Base-by-base conservation (phyloP, 208 protist species). In the Balamuthia mandrillaris region DNA sequence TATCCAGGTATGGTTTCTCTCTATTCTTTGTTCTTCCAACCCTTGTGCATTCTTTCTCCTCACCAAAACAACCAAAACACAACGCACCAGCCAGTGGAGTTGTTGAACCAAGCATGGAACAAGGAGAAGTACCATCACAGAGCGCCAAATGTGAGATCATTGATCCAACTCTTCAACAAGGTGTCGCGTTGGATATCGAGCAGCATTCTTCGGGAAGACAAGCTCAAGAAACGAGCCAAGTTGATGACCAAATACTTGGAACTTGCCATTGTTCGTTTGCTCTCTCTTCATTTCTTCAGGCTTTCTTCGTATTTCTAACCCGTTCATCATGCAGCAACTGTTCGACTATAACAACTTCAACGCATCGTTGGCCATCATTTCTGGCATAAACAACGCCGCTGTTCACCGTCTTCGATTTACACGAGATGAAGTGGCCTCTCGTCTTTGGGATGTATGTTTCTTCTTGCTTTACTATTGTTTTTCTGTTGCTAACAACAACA, bases 341-440 rank as follows among this genome's bases (percentile, higher is more conserved):
- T 85, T 33, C 27, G 21, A 35, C 4, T 84, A 84, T 33, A 90
- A 89, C 31, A 90, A 90, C 86, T 90, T 90, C 79, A 88, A 89
- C 74, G 44, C 82, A 21, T 12, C 42, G 7, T 39, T 90, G 35
- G 37, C 81, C 4, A 84, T 90, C 31, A 82, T 89, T 27, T 51
- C 86, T 10, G 87, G 75, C 42, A 18, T 90, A 18, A 65, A 82
- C 37, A 41, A 21, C 14, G 24, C 79, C 5, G 81, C 87, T 1
- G 68, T 90, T 12, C 68, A 88, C 24, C 78, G 87, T 3, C 65
- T 90, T 24, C 84, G 52, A 31, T 56, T 51, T 33, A 87, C 70
- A 12, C 68, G 65, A 61, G 58, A 33, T 35, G 77, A 70, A 70
- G 77, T 84, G 14, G 39, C 77, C 31, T 35, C 61, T 1, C 39